Conservation (phyloP, 1,284 basidiomycete species). For the Pterula multifida region DNA sequence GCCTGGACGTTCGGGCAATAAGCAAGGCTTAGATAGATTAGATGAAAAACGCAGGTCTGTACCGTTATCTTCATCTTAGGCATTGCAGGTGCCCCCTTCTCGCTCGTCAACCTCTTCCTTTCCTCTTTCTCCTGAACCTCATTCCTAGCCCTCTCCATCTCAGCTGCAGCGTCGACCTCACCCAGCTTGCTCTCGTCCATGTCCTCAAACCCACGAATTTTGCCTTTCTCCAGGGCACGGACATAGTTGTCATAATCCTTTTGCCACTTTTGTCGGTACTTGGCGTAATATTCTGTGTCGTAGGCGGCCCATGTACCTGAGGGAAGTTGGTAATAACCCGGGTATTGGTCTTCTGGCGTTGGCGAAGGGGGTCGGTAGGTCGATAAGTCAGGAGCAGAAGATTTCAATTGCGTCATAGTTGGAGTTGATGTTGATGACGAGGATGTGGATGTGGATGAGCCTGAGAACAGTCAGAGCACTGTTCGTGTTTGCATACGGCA, state of each 20-base stretch:
- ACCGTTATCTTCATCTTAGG: conserved; percentile 71
- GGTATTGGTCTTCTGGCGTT: conserved; percentile 65
- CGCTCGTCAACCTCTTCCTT: conserved; percentile 55
- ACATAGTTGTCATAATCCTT: conserved; percentile 57
- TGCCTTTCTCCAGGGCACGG: conserved; percentile 55
- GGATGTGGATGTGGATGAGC: conserved; percentile 14
- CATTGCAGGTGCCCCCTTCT: conserved; percentile 36
- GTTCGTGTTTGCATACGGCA: conserved; percentile 10
- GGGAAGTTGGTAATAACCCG: conserved; percentile 80
- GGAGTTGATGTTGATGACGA: conserved; percentile 14
- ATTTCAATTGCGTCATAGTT: conserved; percentile 18
- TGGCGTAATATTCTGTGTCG: conserved; percentile 65
- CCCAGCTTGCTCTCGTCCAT: conserved; percentile 37
- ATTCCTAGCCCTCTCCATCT: conserved; percentile 62
- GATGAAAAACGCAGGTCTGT: conserved; percentile 12
- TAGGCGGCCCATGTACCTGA: conserved; percentile 72
- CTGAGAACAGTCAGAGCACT: conserved; percentile 13
- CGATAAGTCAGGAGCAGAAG: conserved; percentile 56
- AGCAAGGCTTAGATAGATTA: conserved; percentile 5
- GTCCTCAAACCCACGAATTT: conserved; percentile 53
- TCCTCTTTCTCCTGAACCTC: conserved; percentile 64
- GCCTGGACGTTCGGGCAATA: conserved; percentile 27
- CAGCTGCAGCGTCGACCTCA: conserved; percentile 55
- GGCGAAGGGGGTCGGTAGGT: conserved; percentile 71
- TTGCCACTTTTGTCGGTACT: conserved; percentile 63